phyloP scores from a whole-genome alignment of 2,329 filamentous ascomycete species.

The Claviceps fusiformis region DNA sequence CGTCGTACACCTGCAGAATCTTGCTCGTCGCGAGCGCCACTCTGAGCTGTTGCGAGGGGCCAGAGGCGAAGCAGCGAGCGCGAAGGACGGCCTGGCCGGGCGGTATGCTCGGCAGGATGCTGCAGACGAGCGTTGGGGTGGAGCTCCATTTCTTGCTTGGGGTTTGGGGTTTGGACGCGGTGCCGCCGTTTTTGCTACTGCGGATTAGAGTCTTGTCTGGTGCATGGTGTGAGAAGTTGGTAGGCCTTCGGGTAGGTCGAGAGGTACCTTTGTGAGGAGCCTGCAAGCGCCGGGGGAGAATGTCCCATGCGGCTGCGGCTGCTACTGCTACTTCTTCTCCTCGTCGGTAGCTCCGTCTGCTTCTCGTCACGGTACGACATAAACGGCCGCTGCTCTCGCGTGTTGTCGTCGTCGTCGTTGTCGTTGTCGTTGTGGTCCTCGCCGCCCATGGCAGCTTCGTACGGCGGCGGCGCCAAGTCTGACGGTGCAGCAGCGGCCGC shows the following conservation, averaged over 20 bases:
- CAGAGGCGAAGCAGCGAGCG: constrained; percentile 2
- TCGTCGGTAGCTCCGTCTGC: neutral
- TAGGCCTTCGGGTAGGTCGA: too few relatives aligned
- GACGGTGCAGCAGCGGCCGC: neutral
- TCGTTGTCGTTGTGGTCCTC: neutral
- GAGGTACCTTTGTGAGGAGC: neutral
- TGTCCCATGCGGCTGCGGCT: too few relatives aligned
- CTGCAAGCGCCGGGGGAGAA: too few relatives aligned
- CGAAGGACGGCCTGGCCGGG: neutral
- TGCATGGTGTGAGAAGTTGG: too few relatives aligned
- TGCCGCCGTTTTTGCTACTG: neutral
- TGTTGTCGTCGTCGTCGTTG: neutral
- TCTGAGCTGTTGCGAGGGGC: neutral
- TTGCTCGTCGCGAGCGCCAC: constrained; percentile 1
- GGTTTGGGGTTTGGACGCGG: neutral
- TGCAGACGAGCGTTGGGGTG: neutral
- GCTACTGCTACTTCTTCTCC: neutral
- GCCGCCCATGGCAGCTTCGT: neutral
- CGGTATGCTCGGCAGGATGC: constrained; percentile 3
- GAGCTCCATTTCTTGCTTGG: constrained; percentile 1
- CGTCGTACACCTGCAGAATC: constrained; percentile 4
- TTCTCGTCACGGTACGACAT: neutral
- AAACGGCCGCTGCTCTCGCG: neutral
- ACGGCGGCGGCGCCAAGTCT: neutral
- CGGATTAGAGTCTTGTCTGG: too few relatives aligned